Percentiles rank a stretch among this genome's conserved stretches.
These are phyloP conservation scores for Penicilliopsis zonata DNA, from an alignment of 495 filamentous ascomycete genomes.

Conservation along the genomic window DNA sequence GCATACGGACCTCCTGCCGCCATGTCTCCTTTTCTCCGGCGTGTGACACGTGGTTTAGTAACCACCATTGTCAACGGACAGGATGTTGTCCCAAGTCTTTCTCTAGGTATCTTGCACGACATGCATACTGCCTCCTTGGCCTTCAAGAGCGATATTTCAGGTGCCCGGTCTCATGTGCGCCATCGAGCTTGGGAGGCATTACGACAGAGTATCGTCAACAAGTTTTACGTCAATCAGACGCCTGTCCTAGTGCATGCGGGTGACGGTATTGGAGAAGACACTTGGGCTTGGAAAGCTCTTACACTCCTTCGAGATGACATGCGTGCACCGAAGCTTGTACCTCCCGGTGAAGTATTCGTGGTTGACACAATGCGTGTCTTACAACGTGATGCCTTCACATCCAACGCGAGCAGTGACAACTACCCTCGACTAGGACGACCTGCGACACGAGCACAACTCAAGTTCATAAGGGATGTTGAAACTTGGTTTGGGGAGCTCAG, in stretches of 20 bases:
- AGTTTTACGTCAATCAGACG: conserved; percentile 34
- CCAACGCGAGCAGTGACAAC: conserved; percentile 15
- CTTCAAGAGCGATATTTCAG: conserved; percentile 58
- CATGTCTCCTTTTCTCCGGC: conserved; percentile 59
- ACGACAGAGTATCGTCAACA: conserved; percentile 32
- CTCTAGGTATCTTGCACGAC: conserved; percentile 63
- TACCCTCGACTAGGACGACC: conserved; percentile 42
- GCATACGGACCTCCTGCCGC: conserved; percentile 67
- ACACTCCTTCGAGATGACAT: conserved; percentile 55
- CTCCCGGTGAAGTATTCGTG: conserved; percentile 66
- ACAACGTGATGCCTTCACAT: conserved; percentile 43
- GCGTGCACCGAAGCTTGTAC: conserved; percentile 57
- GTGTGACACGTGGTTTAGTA: conserved; percentile 61
- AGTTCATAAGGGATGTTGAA: conserved; percentile 55
- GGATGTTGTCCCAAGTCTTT: conserved; percentile 64
- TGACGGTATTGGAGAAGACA: conserved; percentile 46
- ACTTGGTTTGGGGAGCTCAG: conserved; percentile 54
- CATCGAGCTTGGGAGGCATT: conserved; percentile 53
- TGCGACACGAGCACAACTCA: conserved; percentile 52
- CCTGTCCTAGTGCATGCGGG: conserved; percentile 31
- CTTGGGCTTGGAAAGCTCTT: conserved; percentile 60
- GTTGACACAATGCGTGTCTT: conserved; percentile 52
- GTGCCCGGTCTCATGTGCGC: conserved; percentile 52
- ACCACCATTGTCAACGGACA: conserved; percentile 63
- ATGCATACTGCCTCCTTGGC: conserved; percentile 58